Evolutionary conservation across 2,329 filamentous ascomycete genomes (phyloP).

Genomic region (Didymella glomerata): DNA sequence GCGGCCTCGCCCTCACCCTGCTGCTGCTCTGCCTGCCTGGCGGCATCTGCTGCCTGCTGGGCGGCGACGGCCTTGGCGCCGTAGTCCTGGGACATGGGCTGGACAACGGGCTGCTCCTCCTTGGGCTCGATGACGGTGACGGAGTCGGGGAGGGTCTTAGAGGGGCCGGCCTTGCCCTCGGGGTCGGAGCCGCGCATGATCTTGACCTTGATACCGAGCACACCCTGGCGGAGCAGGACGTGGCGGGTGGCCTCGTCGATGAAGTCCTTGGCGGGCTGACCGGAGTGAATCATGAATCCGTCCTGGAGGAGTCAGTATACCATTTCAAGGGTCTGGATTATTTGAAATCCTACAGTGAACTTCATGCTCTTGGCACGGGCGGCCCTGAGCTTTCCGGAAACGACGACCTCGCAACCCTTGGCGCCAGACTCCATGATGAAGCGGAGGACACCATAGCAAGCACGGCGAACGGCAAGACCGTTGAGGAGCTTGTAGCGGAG

Average conservation of each 20-base stretch:
- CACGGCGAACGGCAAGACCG: conserved; percentile 96
- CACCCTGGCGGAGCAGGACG: conserved; percentile 99
- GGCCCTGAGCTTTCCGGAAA: conserved; percentile 98
- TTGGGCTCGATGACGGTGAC: conserved; percentile 99
- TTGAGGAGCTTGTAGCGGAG: conserved; percentile 99
- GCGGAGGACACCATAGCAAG: conserved; percentile 99
- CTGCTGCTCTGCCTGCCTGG: conserved; percentile 67
- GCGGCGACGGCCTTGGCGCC: conserved; percentile 85
- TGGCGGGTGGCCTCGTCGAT: conserved; percentile 98
- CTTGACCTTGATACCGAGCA: conserved; percentile 99
- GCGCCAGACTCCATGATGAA: conserved; percentile 99
- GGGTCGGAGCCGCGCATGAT: conserved; percentile 99
- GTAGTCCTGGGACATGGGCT: conserved; percentile 98
- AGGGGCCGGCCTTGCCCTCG: conserved; percentile 97
- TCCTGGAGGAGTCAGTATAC: conserved; percentile 61
- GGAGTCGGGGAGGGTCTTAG: conserved; percentile 96
- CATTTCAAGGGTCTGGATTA: no score
- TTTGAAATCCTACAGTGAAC: conserved; percentile 88
- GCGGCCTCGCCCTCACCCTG: conserved; percentile 59
- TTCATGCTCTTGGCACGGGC: conserved; percentile 99
- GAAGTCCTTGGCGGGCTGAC: conserved; percentile 99
- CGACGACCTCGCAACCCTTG: conserved; percentile 99
- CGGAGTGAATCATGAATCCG: conserved; percentile 99
- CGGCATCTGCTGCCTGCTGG: conserved; percentile 71
- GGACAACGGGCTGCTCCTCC: conserved; percentile 95